Conservation (phyloP, 768 basidiomycete genomes). For the Lyophyllum shimeji region DNA sequence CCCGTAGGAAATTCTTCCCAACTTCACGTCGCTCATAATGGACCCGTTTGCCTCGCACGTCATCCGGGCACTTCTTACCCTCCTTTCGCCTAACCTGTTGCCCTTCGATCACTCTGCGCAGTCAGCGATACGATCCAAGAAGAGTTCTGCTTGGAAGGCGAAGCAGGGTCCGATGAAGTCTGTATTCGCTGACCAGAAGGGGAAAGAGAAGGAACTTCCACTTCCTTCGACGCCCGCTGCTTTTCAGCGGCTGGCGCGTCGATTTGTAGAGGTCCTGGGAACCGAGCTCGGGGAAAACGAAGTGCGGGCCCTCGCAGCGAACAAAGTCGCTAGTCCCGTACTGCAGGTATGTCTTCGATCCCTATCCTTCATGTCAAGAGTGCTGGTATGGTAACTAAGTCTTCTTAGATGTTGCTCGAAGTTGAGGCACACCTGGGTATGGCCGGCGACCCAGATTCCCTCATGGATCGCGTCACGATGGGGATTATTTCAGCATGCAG, state of each 20-base stretch:
- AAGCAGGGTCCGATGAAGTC: conserved; percentile 82
- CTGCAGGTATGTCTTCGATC: conserved; percentile 53
- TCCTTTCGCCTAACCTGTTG: conserved; percentile 67
- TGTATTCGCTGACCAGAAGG: conserved; percentile 54
- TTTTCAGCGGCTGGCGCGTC: conserved; percentile 46
- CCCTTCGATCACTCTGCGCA: conserved; percentile 34
- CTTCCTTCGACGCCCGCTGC: conserved; percentile 37
- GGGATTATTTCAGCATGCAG: conserved; percentile 70
- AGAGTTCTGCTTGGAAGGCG: conserved; percentile 79
- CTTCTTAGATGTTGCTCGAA: conserved; percentile 71
- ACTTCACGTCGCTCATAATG: conserved; percentile 64
- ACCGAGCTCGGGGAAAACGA: conserved; percentile 65
- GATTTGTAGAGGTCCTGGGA: conserved; percentile 51
- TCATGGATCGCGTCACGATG: conserved; percentile 79
- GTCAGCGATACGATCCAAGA: conserved; percentile 73
- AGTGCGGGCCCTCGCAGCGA: conserved; percentile 71
- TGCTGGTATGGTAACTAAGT: conserved; percentile 5
- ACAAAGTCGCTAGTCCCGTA: conserved; percentile 75
- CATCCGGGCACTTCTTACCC: conserved; percentile 71
- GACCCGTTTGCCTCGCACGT: conserved; percentile 93
- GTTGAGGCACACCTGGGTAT: conserved; percentile 71
- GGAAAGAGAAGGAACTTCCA: conserved; percentile 31
- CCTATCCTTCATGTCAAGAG: conserved; percentile 8
- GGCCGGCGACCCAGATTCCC: conserved; percentile 59
- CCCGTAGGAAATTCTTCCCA: conserved; percentile 67